Evolutionary conservation across 2,329 filamentous ascomycete species (phyloP).

Genomic region (Aureobasidium subglaciale): DNA sequence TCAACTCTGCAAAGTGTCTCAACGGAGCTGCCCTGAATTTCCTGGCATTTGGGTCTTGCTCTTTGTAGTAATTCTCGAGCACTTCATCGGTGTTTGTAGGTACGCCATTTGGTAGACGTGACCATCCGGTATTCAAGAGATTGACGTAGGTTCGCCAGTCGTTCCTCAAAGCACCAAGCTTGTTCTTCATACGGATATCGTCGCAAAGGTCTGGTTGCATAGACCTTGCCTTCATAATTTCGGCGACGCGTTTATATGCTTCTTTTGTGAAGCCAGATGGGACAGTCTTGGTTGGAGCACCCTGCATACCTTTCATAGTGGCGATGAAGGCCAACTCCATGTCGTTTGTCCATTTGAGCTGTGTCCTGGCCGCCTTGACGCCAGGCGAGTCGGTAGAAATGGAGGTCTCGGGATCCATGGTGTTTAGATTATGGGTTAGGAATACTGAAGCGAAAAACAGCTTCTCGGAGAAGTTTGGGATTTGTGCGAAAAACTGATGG

Average conservation of each 20-base stretch:
- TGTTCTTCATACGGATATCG: conserved; percentile 3
- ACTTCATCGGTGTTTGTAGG: background rate
- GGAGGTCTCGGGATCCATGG: background rate
- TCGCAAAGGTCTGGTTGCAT: background rate
- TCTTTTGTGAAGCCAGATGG: conserved; percentile 5
- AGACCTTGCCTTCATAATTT: background rate
- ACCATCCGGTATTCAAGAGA: background rate
- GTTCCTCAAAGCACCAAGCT: background rate
- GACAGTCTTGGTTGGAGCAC: background rate
- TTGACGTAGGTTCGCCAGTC: background rate
- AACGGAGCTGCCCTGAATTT: background rate
- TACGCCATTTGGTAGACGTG: background rate
- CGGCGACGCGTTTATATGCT: conserved; percentile 4
- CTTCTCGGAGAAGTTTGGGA: background rate
- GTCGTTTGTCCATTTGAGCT: conserved; percentile 9
- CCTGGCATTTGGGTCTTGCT: background rate
- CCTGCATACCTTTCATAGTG: background rate
- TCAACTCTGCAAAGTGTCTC: background rate
- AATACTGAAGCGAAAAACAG: background rate
- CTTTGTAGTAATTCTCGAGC: background rate
- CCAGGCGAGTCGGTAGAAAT: background rate
- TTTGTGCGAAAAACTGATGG: background rate
- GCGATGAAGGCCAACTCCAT: conserved; percentile 1
- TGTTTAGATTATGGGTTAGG: background rate
- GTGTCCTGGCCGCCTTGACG: background rate